A percentile compares a stretch with the other conserved stretches of the same genome.
Evolutionary conservation across 1,284 basidiomycete species (phyloP).

Genomic region (Heterobasidion occidentale): DNA sequence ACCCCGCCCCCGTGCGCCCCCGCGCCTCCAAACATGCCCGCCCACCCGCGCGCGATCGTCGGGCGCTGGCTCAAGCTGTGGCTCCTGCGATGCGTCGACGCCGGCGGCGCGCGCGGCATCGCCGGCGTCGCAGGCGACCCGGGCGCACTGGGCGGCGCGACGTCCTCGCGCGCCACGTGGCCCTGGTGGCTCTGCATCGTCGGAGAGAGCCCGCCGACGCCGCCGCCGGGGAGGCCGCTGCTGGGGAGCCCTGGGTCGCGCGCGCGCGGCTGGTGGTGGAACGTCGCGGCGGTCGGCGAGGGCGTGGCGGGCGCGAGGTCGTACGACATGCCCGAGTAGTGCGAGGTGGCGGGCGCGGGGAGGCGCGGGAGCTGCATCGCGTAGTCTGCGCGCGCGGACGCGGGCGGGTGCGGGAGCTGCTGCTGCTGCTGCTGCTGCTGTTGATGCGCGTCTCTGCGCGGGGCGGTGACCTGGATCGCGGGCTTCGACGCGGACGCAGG

Average conservation of each 20-base stretch:
- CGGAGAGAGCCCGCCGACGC: neutral
- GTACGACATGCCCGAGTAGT: constrained; percentile 73
- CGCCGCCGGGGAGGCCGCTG: no score
- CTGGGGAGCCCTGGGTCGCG: constrained; percentile 34
- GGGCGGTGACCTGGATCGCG: constrained; percentile 10
- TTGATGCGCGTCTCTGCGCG: constrained; percentile 20
- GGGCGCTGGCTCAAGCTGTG: constrained; percentile 75
- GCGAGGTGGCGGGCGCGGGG: constrained; percentile 72
- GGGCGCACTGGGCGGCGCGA: no score
- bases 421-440: constrained; percentile 71
- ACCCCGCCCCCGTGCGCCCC: constrained; percentile 8
- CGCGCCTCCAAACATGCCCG: constrained; percentile 39
- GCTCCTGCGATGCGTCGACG: constrained; percentile 60
- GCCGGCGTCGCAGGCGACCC: constrained; percentile 20
- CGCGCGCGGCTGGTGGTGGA: constrained; percentile 48
- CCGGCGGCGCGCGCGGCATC: constrained; percentile 56
- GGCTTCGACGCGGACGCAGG: constrained; percentile 16
- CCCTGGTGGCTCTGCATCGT: constrained; percentile 8
- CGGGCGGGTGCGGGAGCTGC: constrained; percentile 76
- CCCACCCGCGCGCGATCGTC: constrained; percentile 30
- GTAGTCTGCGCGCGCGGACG: constrained; percentile 76
- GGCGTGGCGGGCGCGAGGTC: constrained; percentile 44
- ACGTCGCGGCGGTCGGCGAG: constrained; percentile 46
- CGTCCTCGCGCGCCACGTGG: constrained; percentile 18
- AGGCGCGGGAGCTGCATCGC: constrained; percentile 76